Percentiles rank a stretch among this genome's conserved stretches.
These are phyloP conservation scores for Candida pseudofarinosa DNA, from an alignment of 805 yeast genomes.

Conservation along the genomic window DNA sequence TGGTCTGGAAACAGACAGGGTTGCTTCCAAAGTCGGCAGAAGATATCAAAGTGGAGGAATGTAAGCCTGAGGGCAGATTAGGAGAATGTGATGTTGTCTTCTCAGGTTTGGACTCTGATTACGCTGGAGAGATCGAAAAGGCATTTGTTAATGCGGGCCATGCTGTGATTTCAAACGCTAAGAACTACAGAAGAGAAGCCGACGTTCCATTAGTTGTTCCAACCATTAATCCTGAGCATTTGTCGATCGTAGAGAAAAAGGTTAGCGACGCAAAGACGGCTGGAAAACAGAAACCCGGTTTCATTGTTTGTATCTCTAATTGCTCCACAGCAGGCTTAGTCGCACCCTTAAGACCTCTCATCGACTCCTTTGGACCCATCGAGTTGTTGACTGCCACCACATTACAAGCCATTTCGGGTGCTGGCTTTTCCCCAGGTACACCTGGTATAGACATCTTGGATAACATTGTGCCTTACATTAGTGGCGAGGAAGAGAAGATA, in stretches of 20 bases:
- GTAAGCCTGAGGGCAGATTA: constrained; percentile 67
- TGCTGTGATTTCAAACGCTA: constrained; percentile 89
- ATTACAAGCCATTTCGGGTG: constrained; percentile 96
- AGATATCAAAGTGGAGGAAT: constrained; percentile 66
- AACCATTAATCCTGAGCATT: constrained; percentile 88
- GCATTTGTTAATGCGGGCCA: constrained; percentile 79
- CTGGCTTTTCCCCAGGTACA: constrained; percentile 97
- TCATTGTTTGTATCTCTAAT: constrained; percentile 91
- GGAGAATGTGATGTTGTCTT: constrained; percentile 90
- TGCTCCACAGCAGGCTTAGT: constrained; percentile 98
- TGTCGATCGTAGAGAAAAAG: constrained; percentile 63
- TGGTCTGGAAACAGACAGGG: constrained; percentile 90
- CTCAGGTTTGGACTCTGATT: constrained; percentile 90
- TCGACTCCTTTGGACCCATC: constrained; percentile 85
- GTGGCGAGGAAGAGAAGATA: constrained; percentile 97
- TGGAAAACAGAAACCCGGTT: constrained; percentile 67
- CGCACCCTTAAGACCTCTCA: constrained; percentile 93
- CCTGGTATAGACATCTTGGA: constrained; percentile 93
- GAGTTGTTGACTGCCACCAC: constrained; percentile 86
- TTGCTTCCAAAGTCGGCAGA: constrained; percentile 68
- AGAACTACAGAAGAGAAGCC: constrained; percentile 84
- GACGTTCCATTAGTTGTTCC: constrained; percentile 94
- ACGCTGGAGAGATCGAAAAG: constrained; percentile 89
- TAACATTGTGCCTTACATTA: constrained; percentile 89
- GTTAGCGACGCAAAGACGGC: constrained; percentile 49